Evolutionary conservation across 1,284 basidiomycete genomes (phyloP), one percentile per base, ranked within the genome.

Genomic region (Moesziomyces aphidis): DNA sequence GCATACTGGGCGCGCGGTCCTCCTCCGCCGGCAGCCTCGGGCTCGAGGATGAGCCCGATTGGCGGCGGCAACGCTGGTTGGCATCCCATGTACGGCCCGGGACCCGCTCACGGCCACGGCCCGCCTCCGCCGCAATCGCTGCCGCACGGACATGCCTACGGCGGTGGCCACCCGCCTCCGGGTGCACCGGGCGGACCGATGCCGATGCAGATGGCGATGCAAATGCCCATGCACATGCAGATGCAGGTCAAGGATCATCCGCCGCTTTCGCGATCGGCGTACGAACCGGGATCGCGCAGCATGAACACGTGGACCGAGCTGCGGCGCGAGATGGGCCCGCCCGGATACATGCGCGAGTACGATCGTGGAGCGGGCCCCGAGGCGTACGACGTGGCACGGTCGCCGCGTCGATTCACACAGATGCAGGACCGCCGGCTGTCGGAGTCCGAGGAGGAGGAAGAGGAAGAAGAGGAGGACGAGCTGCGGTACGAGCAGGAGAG

Each of bases 261-360:
- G 13, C 75, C 71, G 17, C 67, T 73, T 15, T 73, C 75, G 36
- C 66, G 71, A 11, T 77, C 75, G 3, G 75, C 75, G 4, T 77
- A 67, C 47, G 75, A 73, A 42, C 75, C 75, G 17, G 75, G 70
- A 4, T 73, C 75, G 10, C 75, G 75, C n/a, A 75, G 67, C 55
- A 67, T 71, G 73, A 70, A 55, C 34, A 61, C 67, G 19, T 75
- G 73, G 73, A 56, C 66, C 52, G 67, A 61, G 36, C 48, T 63
- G 62, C 62, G 66, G 5, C 66, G 62, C 28, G 60, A 68, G 43
- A 64, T 67, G 62, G 62, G 63, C 34, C 69, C 69, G 24, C 70
- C 70, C 19, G 61, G 60, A 15, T 73, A 63, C 22, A 42, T 42
- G 39, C 55, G 61, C 34, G 64, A 68, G n/a, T 62, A 73, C 34